Conservation (phyloP, 163 green algal species). For the Dunaliella salina region DNA sequence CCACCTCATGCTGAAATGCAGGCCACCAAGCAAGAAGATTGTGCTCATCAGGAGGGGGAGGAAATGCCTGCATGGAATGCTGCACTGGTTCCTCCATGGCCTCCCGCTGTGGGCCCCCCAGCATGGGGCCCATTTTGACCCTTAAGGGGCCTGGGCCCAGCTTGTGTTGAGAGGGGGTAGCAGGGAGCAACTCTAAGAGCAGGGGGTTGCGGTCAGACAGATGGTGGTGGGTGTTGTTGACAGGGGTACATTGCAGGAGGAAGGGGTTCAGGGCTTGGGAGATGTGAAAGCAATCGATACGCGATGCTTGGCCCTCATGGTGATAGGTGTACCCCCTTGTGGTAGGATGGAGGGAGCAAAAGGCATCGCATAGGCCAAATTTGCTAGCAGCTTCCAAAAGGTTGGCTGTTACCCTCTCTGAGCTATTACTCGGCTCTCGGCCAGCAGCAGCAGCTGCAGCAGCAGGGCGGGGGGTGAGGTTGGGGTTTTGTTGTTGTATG, state of each 20-base stretch:
- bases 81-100: neutral
- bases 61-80: neutral
- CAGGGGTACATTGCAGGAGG: neutral
- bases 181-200: neutral
- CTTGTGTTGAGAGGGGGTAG: neutral
- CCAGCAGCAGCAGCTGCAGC: no score
- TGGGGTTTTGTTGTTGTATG: no score
- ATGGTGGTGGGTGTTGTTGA: neutral
- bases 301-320: neutral
- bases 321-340: neutral
- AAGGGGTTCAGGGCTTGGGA: neutral
- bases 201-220: neutral
- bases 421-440: no score
- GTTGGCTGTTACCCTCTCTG: neutral
- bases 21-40: neutral
- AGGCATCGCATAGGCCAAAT: neutral
- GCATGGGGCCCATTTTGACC: neutral
- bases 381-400: neutral
- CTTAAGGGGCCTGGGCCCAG: neutral
- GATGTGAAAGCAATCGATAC: neutral
- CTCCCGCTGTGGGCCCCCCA: no score
- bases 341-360: neutral
- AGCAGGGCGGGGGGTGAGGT: no score
- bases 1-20: neutral
- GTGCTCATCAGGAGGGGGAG: neutral